phyloP scores from a whole-genome alignment of 1,284 basidiomycete species.

The Moesziomyces antarcticus region DNA sequence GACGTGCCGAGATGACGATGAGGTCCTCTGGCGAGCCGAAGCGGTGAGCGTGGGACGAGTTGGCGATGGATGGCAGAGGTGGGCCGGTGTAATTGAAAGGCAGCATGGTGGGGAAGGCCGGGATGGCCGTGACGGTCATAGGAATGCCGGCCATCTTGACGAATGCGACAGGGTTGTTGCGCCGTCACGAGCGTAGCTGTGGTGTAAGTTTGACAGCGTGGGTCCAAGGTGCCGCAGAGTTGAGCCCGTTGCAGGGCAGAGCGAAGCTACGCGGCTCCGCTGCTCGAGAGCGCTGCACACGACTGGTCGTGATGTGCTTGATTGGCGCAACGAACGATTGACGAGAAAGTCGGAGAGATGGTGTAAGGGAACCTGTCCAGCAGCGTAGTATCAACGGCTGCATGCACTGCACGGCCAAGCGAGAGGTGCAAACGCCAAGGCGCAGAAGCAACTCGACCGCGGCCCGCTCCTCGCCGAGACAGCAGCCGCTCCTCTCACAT shows the following conservation, averaged over 20 bases:
- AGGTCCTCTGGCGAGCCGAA: conserved; percentile 25
- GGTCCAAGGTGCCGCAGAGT: background rate
- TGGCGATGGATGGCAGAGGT: conserved; percentile 23
- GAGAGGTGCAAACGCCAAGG: too few relatives aligned
- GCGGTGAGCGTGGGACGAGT: conserved; percentile 5
- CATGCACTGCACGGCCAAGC: background rate
- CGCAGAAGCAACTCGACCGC: background rate
- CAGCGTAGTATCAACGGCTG: background rate
- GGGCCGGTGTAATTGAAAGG: conserved; percentile 11
- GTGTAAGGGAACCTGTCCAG: too few relatives aligned
- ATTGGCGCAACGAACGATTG: background rate
- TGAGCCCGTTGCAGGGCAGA: background rate
- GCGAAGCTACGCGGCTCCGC: background rate
- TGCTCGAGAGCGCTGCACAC: background rate
- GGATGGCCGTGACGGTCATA: conserved; percentile 41
- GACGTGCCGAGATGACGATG: conserved; percentile 36
- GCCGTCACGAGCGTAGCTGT: background rate
- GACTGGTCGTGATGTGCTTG: background rate
- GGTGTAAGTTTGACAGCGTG: background rate
- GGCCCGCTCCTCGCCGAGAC: conserved; percentile 3
- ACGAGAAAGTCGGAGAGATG: background rate
- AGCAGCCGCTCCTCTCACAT: background rate
- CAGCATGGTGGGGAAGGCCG: conserved; percentile 31
- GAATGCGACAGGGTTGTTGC: background rate
- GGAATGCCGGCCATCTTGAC: conserved; percentile 31